phyloP scores from a whole-genome alignment of 2,329 filamentous ascomycete genomes.

The Aspergillus novofumigatus region DNA sequence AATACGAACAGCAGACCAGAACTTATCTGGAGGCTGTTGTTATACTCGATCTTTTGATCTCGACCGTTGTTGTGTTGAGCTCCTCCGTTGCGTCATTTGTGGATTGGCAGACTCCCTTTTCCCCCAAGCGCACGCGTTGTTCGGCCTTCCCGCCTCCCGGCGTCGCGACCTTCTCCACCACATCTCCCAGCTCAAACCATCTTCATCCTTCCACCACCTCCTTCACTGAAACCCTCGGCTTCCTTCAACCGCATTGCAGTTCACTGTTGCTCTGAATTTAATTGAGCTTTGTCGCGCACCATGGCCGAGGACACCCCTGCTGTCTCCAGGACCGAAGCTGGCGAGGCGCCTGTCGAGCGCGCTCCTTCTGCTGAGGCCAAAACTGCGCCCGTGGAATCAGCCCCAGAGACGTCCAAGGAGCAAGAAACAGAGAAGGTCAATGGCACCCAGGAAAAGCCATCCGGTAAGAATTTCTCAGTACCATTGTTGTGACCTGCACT shows the following conservation, averaged over 20 bases:
- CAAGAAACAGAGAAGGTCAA: constrained; percentile 21
- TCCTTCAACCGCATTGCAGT: constrained; percentile 9
- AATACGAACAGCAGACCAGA: neutral
- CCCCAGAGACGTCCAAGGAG: constrained; percentile 19
- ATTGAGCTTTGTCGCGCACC: constrained; percentile 21
- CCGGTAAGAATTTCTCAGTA: constrained; percentile 22
- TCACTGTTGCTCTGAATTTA: constrained; percentile 12
- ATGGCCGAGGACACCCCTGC: constrained; percentile 40
- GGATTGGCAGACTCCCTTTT: constrained; percentile 13
- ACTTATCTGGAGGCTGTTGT: neutral
- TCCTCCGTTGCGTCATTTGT: constrained; percentile 21
- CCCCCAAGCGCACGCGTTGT: constrained; percentile 23
- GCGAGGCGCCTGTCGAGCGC: constrained; percentile 30
- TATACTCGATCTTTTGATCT: constrained; percentile 2
- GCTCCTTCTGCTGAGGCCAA: constrained; percentile 24
- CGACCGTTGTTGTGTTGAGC: constrained; percentile 9
- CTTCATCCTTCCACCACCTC: constrained; percentile 18
- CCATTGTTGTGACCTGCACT: neutral
- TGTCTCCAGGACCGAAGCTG: constrained; percentile 27
- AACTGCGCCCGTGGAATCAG: constrained; percentile 15
- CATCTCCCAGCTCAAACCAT: constrained; percentile 23
- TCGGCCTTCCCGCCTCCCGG: constrained; percentile 25
- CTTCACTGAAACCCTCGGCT: constrained; percentile 7
- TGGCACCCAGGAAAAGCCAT: constrained; percentile 25
- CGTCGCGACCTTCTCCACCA: constrained; percentile 27